Base-by-base conservation (phyloP, 129 eudicot species). In the Lactuca saligna region DNA sequence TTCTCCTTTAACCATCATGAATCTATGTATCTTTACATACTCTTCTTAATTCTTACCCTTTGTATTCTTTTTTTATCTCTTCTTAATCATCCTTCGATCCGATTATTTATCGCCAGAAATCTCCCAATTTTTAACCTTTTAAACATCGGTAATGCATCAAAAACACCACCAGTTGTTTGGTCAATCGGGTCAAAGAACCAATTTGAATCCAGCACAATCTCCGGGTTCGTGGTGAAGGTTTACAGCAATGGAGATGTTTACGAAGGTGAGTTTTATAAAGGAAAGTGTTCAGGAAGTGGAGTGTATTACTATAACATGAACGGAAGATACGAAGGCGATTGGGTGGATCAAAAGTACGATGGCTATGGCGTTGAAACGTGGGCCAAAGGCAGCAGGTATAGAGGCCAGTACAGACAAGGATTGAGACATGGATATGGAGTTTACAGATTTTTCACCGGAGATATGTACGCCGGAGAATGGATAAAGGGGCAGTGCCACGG, bases 241-340 rank as follows among this genome's bases (percentile, higher is more conserved):
- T 86, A 88, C 57, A 83, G 83, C 35, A 88, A 85, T 81, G 89
- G 89, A 16, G 89, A 88, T 85, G 91, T 88, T n/a, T 88, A 85
- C 38, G 96, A 88, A 69, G 96, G 96, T 11, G 96, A 88, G 56
- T 85, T 88, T 74, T 83, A 88, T 70, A 83, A 82, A 69, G 96
- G 96, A n/a, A 88, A 81, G 81, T 82, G 91, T 71, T 80, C 86
- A 4, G 96, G 96, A 6, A 82, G 96, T 71, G 96, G 96, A 67
- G 96, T 88, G 50, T 88, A 88, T 73, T 88, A 88, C 71, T 85
- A 88, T 65, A 69, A 82, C 65, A 75, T 88, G 96, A 88, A 86
- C 71, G 96, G 96, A 25, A 82, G 96, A 71, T 88, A 85, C 76
- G 96, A 88, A 65, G 96, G 96, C 37, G 96, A 88, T 78, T 88